Conservation (phyloP, 306 rosid species). For the Cercis canadensis region DNA sequence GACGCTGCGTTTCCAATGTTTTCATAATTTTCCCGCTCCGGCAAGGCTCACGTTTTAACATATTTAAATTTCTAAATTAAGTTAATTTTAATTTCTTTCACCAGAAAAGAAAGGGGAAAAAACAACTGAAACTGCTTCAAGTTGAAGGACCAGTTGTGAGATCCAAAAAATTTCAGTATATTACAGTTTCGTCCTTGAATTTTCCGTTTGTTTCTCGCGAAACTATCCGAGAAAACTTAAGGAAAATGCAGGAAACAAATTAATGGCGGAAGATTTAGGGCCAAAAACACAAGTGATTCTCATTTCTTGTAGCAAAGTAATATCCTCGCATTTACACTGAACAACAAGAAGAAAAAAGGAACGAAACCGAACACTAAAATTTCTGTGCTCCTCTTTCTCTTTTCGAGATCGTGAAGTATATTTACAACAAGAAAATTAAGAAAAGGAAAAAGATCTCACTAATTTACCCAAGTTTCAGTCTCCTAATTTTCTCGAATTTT, state of each 20-base stretch:
- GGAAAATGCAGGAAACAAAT: not conserved
- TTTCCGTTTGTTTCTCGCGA: slow-evolving; percentile 28
- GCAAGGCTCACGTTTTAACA: not conserved
- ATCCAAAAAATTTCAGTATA: not conserved
- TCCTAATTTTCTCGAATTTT: slow-evolving; percentile 8
- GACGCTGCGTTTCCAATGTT: not conserved
- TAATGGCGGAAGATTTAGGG: not conserved
- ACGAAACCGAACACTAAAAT: slow-evolving; percentile 30
- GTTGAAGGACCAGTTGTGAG: not conserved
- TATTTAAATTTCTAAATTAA: too few species aligned
- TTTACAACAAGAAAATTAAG: slow-evolving; percentile 46
- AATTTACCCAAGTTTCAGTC: slow-evolving; percentile 29
- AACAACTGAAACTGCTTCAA: slow-evolving; percentile 13
- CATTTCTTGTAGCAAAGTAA: slow-evolving; percentile 35
- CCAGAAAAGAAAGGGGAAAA: not conserved
- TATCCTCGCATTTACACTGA: slow-evolving; percentile 48
- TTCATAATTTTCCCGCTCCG: not conserved
- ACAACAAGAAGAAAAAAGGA: slow-evolving; percentile 28
- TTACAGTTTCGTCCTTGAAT: not conserved
- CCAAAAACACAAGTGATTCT: slow-evolving; percentile 8
- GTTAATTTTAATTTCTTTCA: not conserved
- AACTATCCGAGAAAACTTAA: not conserved
- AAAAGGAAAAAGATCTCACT: slow-evolving; percentile 33
- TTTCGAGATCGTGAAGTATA: slow-evolving; percentile 49
- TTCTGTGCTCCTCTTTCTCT: slow-evolving; percentile 17